These are phyloP conservation scores for Tillandsia fasciculata DNA, from an alignment of 176 grass and related monocot species.

Conservation along the genomic window DNA sequence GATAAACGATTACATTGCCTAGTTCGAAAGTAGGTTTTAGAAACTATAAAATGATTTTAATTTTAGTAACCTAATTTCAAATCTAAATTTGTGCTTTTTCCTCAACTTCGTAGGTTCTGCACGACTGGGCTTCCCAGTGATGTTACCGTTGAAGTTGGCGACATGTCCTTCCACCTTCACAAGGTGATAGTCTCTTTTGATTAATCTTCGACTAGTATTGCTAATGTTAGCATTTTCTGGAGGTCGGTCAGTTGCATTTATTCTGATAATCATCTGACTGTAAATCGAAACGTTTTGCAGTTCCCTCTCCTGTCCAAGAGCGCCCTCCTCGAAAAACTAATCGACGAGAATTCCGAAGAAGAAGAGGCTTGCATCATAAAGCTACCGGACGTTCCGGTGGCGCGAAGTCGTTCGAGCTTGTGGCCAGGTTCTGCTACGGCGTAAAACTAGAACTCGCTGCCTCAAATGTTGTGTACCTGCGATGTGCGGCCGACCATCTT, in stretches of 20 bases:
- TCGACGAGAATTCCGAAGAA: conserved; percentile 15
- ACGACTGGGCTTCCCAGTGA: conserved; percentile 92
- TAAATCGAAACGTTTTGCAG: conserved; percentile 19
- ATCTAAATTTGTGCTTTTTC: too few species aligned
- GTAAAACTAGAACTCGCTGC: conserved; percentile 70
- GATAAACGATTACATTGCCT: too few species aligned
- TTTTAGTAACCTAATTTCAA: too few species aligned
- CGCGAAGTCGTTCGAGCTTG: conserved; percentile 63
- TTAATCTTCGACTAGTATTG: too few species aligned
- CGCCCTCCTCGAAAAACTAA: conserved; percentile 56
- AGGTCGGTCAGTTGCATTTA: too few species aligned
- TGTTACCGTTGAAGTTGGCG: conserved; percentile 67
- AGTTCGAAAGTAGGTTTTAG: too few species aligned
- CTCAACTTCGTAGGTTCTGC: conserved; percentile 60
- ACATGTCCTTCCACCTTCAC: conserved; percentile 96
- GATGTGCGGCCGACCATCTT: conserved; percentile 76
- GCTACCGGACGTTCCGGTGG: conserved; percentile 62
- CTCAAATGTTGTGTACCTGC: conserved; percentile 67
- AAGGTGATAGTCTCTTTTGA: conserved; percentile 33
- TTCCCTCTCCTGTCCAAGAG: conserved; percentile 93
- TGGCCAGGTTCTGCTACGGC: conserved; percentile 84
- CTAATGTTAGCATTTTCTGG: too few species aligned
- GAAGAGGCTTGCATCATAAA: conserved; percentile 32
- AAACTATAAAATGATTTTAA: too few species aligned
- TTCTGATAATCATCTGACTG: too few species aligned